Percentiles rank a stretch among this genome's conserved stretches.
Conservation (phyloP, 345 rosid genomes). For the Erucastrum elatum region DNA sequence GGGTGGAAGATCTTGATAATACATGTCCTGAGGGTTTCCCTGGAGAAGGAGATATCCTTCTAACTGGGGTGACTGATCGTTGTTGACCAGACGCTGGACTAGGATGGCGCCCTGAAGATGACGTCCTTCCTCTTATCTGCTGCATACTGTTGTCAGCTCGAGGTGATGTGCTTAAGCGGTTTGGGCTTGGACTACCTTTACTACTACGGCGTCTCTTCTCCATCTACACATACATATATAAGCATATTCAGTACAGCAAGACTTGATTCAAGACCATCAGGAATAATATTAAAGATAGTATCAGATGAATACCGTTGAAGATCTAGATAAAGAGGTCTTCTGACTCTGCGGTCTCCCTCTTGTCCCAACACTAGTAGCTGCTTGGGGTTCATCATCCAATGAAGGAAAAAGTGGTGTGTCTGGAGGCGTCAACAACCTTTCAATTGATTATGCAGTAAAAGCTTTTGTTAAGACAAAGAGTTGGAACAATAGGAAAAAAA, state of each 20-base stretch:
- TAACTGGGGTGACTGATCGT: slow-evolving; percentile 63
- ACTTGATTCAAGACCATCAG: too few species aligned
- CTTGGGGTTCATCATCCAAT: slow-evolving; percentile 76
- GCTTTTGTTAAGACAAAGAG: slow-evolving; percentile 40
- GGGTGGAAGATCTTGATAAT: slow-evolving; percentile 75
- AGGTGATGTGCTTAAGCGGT: slow-evolving; percentile 89
- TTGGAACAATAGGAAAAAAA: slow-evolving; percentile 4
- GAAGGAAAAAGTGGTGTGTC: slow-evolving; percentile 97
- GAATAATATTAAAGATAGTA: background rate
- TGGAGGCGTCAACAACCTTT: slow-evolving; percentile 96
- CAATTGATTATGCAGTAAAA: slow-evolving; percentile 38
- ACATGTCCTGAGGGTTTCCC: slow-evolving; percentile 57
- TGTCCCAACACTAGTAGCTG: slow-evolving; percentile 50
- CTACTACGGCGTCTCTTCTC: slow-evolving; percentile 89
- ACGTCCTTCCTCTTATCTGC: slow-evolving; percentile 86
- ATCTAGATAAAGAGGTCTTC: slow-evolving; percentile 84
- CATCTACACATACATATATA: slow-evolving; percentile 54
- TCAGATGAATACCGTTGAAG: slow-evolving; percentile 70
- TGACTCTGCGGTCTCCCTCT: slow-evolving; percentile 94
- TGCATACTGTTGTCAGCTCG: slow-evolving; percentile 57
- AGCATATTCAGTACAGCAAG: background rate
- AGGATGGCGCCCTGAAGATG: slow-evolving; percentile 63
- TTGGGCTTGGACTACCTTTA: slow-evolving; percentile 96
- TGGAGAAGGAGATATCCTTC: slow-evolving; percentile 69
- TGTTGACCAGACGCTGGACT: slow-evolving; percentile 60